Conservation (phyloP, 1,284 basidiomycete species). For the Hemileia vastatrix region DNA sequence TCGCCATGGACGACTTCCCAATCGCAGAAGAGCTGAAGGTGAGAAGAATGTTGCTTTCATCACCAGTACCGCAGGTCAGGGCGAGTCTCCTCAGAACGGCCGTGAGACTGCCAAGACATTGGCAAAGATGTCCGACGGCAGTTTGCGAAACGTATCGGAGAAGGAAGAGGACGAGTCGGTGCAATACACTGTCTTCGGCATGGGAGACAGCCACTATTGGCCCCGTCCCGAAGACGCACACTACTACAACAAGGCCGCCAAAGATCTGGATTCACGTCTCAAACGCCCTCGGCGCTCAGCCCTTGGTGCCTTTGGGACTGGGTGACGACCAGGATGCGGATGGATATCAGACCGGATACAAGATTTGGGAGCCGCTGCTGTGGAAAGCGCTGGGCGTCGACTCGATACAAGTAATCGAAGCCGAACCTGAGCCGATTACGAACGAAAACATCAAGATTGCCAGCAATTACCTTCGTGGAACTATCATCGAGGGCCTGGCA, state of each 20-base stretch:
- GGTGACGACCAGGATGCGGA: constrained; percentile 98
- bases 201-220: constrained; percentile 99
- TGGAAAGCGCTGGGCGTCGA: constrained; percentile 96
- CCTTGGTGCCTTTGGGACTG: constrained; percentile 63
- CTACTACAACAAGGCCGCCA: constrained; percentile 95
- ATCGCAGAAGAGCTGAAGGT: constrained; percentile 58
- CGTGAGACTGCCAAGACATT: constrained; percentile 79
- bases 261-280: constrained; percentile 74
- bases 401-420: constrained; percentile 74
- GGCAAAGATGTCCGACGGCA: constrained; percentile 53
- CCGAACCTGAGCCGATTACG: constrained; percentile 91
- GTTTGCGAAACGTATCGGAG: constrained; percentile 39
- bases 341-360: constrained; percentile 92
- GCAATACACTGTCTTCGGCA: constrained; percentile 75
- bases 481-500: constrained; percentile 76
- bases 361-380: constrained; percentile 77
- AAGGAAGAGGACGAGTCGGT: constrained; percentile 49
- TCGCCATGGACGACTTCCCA: constrained; percentile 65
- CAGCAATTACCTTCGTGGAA: constrained; percentile 84
- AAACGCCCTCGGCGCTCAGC: constrained; percentile 64
- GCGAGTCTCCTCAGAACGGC: constrained; percentile 94
- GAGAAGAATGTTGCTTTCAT: constrained; percentile 70
- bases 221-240: constrained; percentile 89
- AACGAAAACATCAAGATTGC: constrained; percentile 99
- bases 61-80: constrained; percentile 96